Evolutionary conservation across 2,329 filamentous ascomycete genomes (phyloP), one percentile per base, ranked within the genome.

Genomic region (Eurotiales sp.): DNA sequence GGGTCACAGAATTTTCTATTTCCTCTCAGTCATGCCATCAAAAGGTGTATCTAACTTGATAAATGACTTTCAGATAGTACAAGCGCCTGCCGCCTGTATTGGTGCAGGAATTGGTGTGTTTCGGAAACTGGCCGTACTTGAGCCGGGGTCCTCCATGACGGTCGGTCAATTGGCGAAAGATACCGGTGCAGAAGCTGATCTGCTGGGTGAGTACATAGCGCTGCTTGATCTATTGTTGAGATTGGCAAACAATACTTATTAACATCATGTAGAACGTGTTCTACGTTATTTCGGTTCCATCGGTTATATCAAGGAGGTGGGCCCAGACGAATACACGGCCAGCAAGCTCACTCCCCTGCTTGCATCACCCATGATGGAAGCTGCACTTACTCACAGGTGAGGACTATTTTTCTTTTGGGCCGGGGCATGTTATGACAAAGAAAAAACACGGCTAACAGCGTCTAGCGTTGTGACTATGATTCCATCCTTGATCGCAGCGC

Each of bases 241-340:
- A 15, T 23, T 47, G 15, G 4, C 19, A 19, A 10, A 21, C 12
- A 11, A 23, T 10, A 7, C 2, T 14, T 4, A 19, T 15, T 53
- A 14, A 41, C 25, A 12, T 14, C 4, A 6, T 8, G 12, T 45
- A 59, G 58, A 46, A 4, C 56, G 58, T 6, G n/a, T 65, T 37
- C 50, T 64, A 4, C 58, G 62, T 14, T 65, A 63, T 29, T 51
- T 64, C 4, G 58, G 59, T 30, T 64, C 61, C 3, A 41, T 56
- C 5, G 47, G 50, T 3, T 52, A 50, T 8, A 30, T 59, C 17
- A 48, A 50, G 14, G 58, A 61, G 42, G 54, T 54, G 0, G 51
- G 45, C 12, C 34, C 51, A 21, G 48, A 60, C 43, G 32, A 46
- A 8, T 63, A 60, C 44, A 50, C 44, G 8, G 58, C 58, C 8